phyloP scores from a whole-genome alignment of 2,329 filamentous ascomycete genomes.

The Decorospora gaudefroyi region DNA sequence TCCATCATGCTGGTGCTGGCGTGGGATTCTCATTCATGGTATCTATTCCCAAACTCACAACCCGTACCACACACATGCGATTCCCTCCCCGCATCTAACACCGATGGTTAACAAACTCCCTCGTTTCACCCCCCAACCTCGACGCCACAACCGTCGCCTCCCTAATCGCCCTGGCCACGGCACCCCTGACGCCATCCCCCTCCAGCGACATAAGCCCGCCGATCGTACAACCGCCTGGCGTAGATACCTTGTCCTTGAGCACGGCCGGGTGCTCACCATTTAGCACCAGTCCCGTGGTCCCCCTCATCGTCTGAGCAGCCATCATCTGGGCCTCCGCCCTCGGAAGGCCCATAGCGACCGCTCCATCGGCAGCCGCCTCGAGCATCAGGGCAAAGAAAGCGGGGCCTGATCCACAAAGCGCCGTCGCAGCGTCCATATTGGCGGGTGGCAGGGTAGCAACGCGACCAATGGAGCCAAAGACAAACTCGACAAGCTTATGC shows the following conservation, averaged over 20 bases:
- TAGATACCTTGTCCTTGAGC: constrained; percentile 75
- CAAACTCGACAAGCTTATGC: constrained; percentile 68
- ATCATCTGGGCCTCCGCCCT: constrained; percentile 73
- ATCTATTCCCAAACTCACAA: too few species aligned
- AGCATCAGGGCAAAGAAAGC: constrained; percentile 77
- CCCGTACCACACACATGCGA: too few species aligned
- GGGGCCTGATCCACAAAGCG: constrained; percentile 73
- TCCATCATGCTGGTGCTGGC: background rate
- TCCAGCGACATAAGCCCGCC: constrained; percentile 73
- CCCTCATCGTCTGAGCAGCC: constrained; percentile 79
- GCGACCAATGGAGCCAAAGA: constrained; percentile 74
- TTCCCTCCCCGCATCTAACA: constrained; percentile 26
- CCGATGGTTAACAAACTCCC: constrained; percentile 52
- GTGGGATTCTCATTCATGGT: constrained; percentile 6
- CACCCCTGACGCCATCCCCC: constrained; percentile 70
- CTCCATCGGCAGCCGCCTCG: constrained; percentile 76
- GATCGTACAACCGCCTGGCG: constrained; percentile 78
- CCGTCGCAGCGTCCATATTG: constrained; percentile 73
- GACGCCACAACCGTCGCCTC: constrained; percentile 73
- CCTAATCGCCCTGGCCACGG: constrained; percentile 68
- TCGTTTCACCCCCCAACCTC: constrained; percentile 62
- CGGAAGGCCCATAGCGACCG: constrained; percentile 77
- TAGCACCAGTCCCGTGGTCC: constrained; percentile 70
- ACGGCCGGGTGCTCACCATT: constrained; percentile 75
- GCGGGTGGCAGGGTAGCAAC: constrained; percentile 68